Base-by-base conservation (phyloP, 805 yeast genomes). In the Schwanniomyces yamadae region DNA sequence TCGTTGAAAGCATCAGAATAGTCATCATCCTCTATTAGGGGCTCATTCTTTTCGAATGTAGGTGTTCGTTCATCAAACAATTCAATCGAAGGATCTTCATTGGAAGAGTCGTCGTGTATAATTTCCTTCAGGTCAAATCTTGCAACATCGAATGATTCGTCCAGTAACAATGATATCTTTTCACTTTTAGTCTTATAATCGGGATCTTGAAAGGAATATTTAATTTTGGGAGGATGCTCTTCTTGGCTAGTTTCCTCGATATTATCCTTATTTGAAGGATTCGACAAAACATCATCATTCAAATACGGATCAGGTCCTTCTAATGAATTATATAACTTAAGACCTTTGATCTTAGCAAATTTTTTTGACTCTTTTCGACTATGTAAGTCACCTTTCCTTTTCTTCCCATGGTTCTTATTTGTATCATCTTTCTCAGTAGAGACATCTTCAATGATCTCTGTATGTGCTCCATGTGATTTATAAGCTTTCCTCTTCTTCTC, bases 401-500 rank as follows among this genome's bases (percentile, higher is more conserved):
- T n/a, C n/a, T 16, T 27, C 15, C 5, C n/a, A 6, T 27, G 9
- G 11, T 15, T 27, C 13, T 9, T 9, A 10, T 9, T 16, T 16
- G n/a, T 9, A 27, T 13, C 6, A 16, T 9, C 11, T 11, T 27
- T 27, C 20, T 27, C n/a, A 7, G 12, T 16, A 10, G 20, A 16
- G 2, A 5, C 6, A 13, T 10, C 5, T 5, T 11, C 23, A 16
- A 23, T 10, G 8, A 11, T 16, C 15, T 6, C n/a, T 19, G 13
- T 16, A 5, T 18, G 7, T 5, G n/a, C 23, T 19, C 10, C 13
- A 13, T 5, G 14, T 11, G n/a, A 11, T 14, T 13, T 5, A n/a
- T 26, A 26, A 11, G 29, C 5, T 5, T 5, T 14, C 28, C 44
- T 45, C 2, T 38, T 44, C n/a, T 36, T 27, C 6, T 40, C 47